Base-by-base conservation (phyloP, 768 basidiomycete species). In the Pulveroboletus frians region DNA sequence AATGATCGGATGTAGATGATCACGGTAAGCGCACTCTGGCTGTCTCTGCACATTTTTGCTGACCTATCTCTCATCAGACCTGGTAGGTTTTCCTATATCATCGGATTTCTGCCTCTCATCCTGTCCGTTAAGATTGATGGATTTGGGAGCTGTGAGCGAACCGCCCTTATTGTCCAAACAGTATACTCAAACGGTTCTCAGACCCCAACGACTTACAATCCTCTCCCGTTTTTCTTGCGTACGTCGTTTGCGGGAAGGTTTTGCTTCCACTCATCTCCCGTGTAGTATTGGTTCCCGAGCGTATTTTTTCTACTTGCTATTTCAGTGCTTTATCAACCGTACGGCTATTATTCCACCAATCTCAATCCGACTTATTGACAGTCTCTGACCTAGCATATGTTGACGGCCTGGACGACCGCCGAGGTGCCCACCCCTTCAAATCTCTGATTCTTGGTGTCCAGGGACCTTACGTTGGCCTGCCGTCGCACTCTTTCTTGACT, bases 281-380 rank as follows among this genome's bases (percentile, higher is more conserved):
- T 18, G 39, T 51, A 90, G 86, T 8, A 88, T 97, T 47, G 95
- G 94, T 6, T 69, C 81, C 1, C 73, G 88, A 55, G 91, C 85
- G 18, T 96, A 93, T 69, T 94, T 94, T 66, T 94, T 84, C 74
- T 99, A 84, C 71, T 73, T 95, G 18, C 74, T 99, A 1, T 98
- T 99, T 74, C 95, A 99, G 58, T 90, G 88, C 57, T 94, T 94
- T 66, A 81, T 88, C 58, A 84, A 86, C 54, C 79, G 88, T 88
- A 57, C 46, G 78, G 44, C 13, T 26, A 43, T 49, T 18, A 17
- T 42, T 29, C 39, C 49, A 35, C n/a, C 44, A 17, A n/a, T 51
- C 23, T 40, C 23, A 26, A 14, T 42, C 5, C 4, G 21, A 5
- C 11, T 50, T 41, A 36, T 39, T 50, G 30, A 50, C 40, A 23